phyloP scores from a whole-genome alignment of 2,329 filamentous ascomycete species.

The Botrytis byssoidea region DNA sequence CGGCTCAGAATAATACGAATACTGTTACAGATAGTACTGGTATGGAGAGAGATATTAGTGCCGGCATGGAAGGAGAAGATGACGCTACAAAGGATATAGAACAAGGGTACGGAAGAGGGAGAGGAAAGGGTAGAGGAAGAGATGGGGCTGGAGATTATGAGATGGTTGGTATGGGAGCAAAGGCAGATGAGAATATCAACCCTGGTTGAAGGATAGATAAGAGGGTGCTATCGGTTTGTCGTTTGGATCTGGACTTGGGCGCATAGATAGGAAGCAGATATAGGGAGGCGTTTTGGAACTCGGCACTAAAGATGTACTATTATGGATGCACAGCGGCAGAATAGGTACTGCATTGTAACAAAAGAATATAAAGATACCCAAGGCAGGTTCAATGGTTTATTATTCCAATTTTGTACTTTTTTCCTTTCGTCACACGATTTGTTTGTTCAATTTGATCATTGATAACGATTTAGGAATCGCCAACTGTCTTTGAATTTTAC shows the following conservation, averaged over 20 bases:
- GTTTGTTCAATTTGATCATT: neutral
- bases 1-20: conserved; percentile 21
- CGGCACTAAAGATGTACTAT: conserved; percentile 1
- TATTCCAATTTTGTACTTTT: conserved; percentile 23
- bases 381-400: conserved; percentile 22
- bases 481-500: conserved; percentile 21
- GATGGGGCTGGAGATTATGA: conserved; percentile 63
- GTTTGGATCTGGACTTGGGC: conserved; percentile 22
- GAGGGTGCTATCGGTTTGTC: neutral
- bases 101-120: conserved; percentile 46
- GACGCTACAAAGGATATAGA: conserved; percentile 29
- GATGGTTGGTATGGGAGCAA: conserved; percentile 55
- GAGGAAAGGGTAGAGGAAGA: conserved; percentile 52
- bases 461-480: neutral
- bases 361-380: conserved; percentile 28
- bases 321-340: conserved; percentile 10
- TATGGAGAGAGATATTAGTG: conserved; percentile 25
- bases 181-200: conserved; percentile 37
- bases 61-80: conserved; percentile 28
- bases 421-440: neutral
- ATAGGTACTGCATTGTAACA: conserved; percentile 24
- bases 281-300: conserved; percentile 12
- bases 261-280: conserved; percentile 24
- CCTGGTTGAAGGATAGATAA: conserved; percentile 19
- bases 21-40: conserved; percentile 26